Evolutionary conservation across 441 rosid genomes (phyloP).

Genomic region (Populus hybrid): DNA sequence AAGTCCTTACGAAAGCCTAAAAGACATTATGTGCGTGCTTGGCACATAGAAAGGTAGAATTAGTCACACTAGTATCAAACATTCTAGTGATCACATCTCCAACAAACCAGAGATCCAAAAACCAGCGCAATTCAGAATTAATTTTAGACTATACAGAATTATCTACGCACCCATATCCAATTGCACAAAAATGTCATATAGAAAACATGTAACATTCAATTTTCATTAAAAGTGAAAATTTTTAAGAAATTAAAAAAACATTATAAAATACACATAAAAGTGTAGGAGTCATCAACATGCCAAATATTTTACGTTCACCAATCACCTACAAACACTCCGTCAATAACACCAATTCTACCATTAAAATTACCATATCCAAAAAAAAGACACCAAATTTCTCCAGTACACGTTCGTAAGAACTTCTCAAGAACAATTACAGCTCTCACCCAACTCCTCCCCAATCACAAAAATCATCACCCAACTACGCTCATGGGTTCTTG

Average conservation of each 20-base stretch:
- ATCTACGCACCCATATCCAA: too few relatives aligned
- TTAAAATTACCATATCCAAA: not conserved
- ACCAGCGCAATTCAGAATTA: too few relatives aligned
- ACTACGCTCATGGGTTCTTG: not conserved
- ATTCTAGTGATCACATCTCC: too few relatives aligned
- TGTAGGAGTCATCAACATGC: not conserved
- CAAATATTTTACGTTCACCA: not conserved
- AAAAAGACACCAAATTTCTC: not conserved
- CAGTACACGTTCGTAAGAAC: not conserved
- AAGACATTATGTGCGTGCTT: not conserved
- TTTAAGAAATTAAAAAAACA: too few relatives aligned
- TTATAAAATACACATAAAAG: not conserved
- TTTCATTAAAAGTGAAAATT: too few relatives aligned
- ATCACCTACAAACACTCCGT: not conserved
- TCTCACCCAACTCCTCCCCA: not conserved
- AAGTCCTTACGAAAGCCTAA: not conserved
- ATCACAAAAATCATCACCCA: not conserved
- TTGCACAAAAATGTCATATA: too few relatives aligned
- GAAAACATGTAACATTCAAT: too few relatives aligned
- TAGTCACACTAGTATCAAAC: too few relatives aligned
- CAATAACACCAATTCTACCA: not conserved
- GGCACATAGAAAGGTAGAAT: too few relatives aligned
- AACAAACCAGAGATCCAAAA: too few relatives aligned
- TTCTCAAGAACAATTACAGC: not conserved
- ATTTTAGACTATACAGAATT: too few relatives aligned